Percentiles rank a stretch among this genome's conserved stretches.
phyloP scores from a whole-genome alignment of 352 stramenopile genomes.

The Globisporangium yorkense region DNA sequence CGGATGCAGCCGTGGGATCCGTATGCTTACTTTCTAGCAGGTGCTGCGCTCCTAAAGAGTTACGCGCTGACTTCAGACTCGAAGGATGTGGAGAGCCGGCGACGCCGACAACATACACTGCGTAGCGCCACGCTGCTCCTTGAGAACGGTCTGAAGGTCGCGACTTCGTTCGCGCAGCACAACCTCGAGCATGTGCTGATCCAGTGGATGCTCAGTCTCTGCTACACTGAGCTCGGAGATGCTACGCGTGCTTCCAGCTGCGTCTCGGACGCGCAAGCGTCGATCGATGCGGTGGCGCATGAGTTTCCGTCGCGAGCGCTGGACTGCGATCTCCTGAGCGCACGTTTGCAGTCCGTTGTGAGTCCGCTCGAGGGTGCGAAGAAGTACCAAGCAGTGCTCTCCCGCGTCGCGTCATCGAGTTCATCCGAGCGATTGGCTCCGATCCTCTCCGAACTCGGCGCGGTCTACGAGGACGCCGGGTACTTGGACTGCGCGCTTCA shows the following conservation, averaged over 20 bases:
- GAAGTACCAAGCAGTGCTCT: conserved; percentile 27
- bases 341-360: conserved; percentile 35
- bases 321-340: conserved; percentile 29
- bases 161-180: conserved; percentile 1
- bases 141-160: conserved; percentile 28
- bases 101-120: conserved; percentile 2
- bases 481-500: conserved; percentile 46
- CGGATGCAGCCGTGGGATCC: conserved; percentile 55
- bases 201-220: conserved; percentile 33
- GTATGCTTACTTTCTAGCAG: conserved; percentile 44
- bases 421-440: conserved; percentile 21
- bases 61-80: conserved; percentile 14
- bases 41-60: conserved; percentile 40
- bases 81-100: conserved; percentile 6
- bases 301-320: conserved; percentile 1
- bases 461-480: conserved; percentile 40
- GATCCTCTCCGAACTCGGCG: conserved; percentile 57
- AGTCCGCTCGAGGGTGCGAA: conserved; percentile 17
- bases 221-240: conserved; percentile 14
- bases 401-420: not conserved
- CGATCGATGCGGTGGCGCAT: conserved; percentile 16
- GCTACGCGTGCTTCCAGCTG: conserved; percentile 8
- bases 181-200: conserved; percentile 27
- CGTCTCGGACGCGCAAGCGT: conserved; percentile 18
- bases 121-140: conserved; percentile 24